Evolutionary conservation across 495 filamentous ascomycete species (phyloP), one percentile per base, ranked within the genome.

Genomic region (Penicillium cosmopolitanum): DNA sequence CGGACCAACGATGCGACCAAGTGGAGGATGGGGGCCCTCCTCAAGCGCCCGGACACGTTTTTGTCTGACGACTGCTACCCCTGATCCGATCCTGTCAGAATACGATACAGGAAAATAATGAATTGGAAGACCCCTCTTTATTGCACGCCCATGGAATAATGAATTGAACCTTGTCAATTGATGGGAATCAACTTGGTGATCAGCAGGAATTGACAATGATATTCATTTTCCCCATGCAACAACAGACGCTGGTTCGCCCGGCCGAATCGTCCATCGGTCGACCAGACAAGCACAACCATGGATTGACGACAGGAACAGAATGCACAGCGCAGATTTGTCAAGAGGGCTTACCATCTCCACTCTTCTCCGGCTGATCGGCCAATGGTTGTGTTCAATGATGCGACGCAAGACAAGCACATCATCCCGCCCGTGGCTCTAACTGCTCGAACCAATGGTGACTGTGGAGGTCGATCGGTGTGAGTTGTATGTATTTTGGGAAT

Each of bases 371-470:
- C 31, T 48, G 64, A 71, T 64, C 63, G 46, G 13, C 70, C 72
- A 71, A 72, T 72, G 7, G 43, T 4, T 36, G 11, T 2, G 5
- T 23, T 23, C 6, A 47, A 5, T n/a, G 54, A 40, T 60, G 55
- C 53, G 62, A 67, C 61, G 61, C 50, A 53, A 60, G 66, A 56
- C 51, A 64, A 38, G 62, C 62, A 67, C 67, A 77, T 71, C 72
- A 73, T 72, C 67, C 65, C 68, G 63, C 60, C 67, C 67, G 68
- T 68, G 70, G 67, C 62, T 69, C 55, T 58, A 65, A 44, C 65
- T 70, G 66, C 65, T 65, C 67, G 67, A 64, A 58, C 68, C 70
- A 68, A 55, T 67, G 65, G 56, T 65, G 57, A 54, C 48, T 66
- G 58, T 60, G 54, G 46, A 56, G 57, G 40, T 56, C 55, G 59